A percentile compares a stretch with the other conserved stretches of the same genome.
phyloP scores from a whole-genome alignment of 2,329 filamentous ascomycete genomes.

The Colletotrichum sp. region DNA sequence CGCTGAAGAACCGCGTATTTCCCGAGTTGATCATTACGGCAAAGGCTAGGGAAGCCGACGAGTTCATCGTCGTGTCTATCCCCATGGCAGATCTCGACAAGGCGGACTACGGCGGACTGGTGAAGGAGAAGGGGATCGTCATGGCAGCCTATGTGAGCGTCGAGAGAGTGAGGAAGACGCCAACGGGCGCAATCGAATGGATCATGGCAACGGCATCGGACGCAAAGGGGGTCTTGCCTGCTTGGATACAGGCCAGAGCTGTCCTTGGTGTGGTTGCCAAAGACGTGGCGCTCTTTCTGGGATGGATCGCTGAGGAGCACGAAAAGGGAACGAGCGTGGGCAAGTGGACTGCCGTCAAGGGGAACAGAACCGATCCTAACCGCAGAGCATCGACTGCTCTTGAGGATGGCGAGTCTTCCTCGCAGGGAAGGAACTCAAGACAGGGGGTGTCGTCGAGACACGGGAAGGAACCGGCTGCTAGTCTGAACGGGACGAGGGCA shows the following conservation, averaged over 20 bases:
- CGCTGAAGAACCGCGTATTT: conserved; percentile 70
- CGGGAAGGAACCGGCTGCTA: neutral
- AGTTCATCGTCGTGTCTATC: conserved; percentile 65
- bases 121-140: conserved; percentile 52
- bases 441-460: conserved; percentile 7
- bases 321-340: conserved; percentile 20
- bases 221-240: conserved; percentile 69
- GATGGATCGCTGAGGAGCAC: conserved; percentile 61
- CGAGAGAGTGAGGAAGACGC: conserved; percentile 60
- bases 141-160: conserved; percentile 68
- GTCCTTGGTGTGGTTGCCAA: conserved; percentile 69
- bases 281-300: conserved; percentile 73
- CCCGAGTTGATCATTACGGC: conserved; percentile 68
- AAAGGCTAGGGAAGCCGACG: conserved; percentile 39
- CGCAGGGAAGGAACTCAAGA: conserved; percentile 9
- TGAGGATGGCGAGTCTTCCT: conserved; percentile 12
- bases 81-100: conserved; percentile 49
- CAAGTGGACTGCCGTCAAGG: conserved; percentile 19
- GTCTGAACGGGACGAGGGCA: neutral
- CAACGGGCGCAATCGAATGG: conserved; percentile 66
- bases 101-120: conserved; percentile 32
- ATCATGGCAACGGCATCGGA: conserved; percentile 79
- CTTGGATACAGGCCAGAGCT: conserved; percentile 68
- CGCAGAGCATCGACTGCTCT: neutral
- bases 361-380: neutral